Evolutionary conservation across 1,139 yeast genomes (phyloP), one percentile per base, ranked within the genome.

Genomic region (Blastobotrys arbuscula): DNA sequence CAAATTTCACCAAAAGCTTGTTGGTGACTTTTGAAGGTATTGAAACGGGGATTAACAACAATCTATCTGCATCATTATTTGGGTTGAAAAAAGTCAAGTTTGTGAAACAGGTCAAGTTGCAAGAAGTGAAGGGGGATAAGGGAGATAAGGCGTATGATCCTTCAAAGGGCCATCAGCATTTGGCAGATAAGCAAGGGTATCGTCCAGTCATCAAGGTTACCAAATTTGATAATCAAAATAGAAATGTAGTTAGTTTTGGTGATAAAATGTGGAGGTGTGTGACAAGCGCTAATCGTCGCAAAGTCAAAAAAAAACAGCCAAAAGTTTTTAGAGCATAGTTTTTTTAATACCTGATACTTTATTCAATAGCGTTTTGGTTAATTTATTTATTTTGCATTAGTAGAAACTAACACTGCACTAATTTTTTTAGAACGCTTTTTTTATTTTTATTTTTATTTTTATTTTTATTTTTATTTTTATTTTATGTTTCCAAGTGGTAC

Each of bases 11-110:
- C 13, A 16, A 36, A 28, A 19, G 37, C 24, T 21, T 44, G 16
- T 33, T 44, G 13, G 24, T 28, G 10, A 26, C 23, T 19, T 44
- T 20, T 12, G 47, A 44, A 38, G 47, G 47, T 3, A 24, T 42
- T 35, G 44, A 41, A 33, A 33, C 13, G 7, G 23, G 31, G 6
- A 39, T 21, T 23, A 21, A 8, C 13, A 39, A 3, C 19, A 23
- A 20, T 13, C 8, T 21, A 15, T 20, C 26, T 4, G 16, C n/a
- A 8, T 13, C 30, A 19, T 42, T 42, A 20, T 19, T 19, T 39
- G 34, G 26, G 8, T 20, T n/a, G 9, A 21, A 21, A 16, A 34
- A 35, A 23, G 40, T 42, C 24, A 42, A 42, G 16, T 42, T 42
- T 24, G 35, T 26, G 16, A 33, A 23, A 13, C n/a, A 2, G 21